Evolutionary conservation across 2,329 filamentous ascomycete genomes (phyloP), one percentile per base, ranked within the genome.

Genomic region (Didymella pomorum): DNA sequence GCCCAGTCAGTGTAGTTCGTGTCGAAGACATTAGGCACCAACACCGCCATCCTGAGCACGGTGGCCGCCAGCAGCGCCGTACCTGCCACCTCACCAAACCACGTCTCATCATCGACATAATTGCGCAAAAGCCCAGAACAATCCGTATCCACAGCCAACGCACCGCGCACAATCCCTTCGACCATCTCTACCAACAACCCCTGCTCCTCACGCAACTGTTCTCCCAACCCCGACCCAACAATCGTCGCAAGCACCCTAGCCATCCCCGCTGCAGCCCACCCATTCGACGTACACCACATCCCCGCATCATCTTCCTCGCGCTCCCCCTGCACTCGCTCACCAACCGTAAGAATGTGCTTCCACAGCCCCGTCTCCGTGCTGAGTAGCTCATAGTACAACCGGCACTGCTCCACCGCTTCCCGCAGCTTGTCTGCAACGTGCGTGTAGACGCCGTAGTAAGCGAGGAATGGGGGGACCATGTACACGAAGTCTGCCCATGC

Each of bases 381-480:
- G 7, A 84, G 68, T 0, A 81, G 71, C 7, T 80, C 74, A 21
- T 74, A 65, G 56, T 83, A 82, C 14, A 79, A 66, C 18, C 66
- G 61, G 46, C 79, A 79, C 62, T 83, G 81, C 12, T 64, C 42
- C 10, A 79, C 68, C 2, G 79, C 75, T 55, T 76, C 72, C n/a
- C 66, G 62, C 25, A 81, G 57, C 18, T 78, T 58, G 8, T 50
- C 62, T 12, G 72, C 29, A 52, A 82, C 71, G n/a, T 72, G 65
- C 0, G 65, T 71, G 14, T 8, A 81, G 31, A 35, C 77, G 25
- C 73, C 81, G 64, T 79, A 79, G 63, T 81, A 83, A 3, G 81
- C 81, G 18, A 83, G 68, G 41, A 80, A 80, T 1, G 82, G 81
- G n/a, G 81, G 81, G 1, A 77, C 78, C 81, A 83, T 83, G 64